Conservation (phyloP, 768 basidiomycete species). For the Steccherinum ochraceum region DNA sequence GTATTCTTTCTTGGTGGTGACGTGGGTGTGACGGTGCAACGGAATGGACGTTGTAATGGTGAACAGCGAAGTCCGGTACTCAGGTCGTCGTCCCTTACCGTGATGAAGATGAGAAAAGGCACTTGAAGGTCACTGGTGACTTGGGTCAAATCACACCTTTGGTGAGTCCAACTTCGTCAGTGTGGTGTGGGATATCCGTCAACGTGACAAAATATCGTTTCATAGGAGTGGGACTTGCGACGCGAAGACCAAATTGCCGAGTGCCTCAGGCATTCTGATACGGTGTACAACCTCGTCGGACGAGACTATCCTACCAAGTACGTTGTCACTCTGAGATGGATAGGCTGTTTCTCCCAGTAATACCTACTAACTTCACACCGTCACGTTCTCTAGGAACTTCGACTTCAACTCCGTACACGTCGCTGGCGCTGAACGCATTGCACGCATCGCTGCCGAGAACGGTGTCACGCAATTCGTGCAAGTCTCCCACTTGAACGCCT, state of each 20-base stretch:
- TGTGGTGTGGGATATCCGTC: too few relatives aligned
- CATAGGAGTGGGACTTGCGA: conserved; percentile 92
- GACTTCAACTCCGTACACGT: conserved; percentile 76
- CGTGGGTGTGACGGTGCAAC: too few relatives aligned
- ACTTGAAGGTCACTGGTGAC: conserved; percentile 92
- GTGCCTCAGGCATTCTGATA: conserved; percentile 90
- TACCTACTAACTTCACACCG: neutral
- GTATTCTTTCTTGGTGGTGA: neutral
- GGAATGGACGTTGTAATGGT: too few relatives aligned
- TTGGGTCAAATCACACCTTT: conserved; percentile 93
- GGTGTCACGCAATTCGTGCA: conserved; percentile 88
- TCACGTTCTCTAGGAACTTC: conserved; percentile 64
- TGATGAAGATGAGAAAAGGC: conserved; percentile 87
- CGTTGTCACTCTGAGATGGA: conserved; percentile 23
- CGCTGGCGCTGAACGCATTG: conserved; percentile 78
- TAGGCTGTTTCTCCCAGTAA: neutral
- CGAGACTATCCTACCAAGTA: conserved; percentile 95
- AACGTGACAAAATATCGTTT: too few relatives aligned
- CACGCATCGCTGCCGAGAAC: conserved; percentile 65
- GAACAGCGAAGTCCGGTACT: conserved; percentile 78
- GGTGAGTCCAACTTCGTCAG: conserved; percentile 47
- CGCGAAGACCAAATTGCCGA: conserved; percentile 89
- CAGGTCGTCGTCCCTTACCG: conserved; percentile 94
- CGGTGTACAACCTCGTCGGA: conserved; percentile 93
- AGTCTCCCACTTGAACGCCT: conserved; percentile 92